These are phyloP conservation scores for Pestalotiopsis sp. DNA, from an alignment of 2,329 filamentous ascomycete genomes.

Conservation along the genomic window DNA sequence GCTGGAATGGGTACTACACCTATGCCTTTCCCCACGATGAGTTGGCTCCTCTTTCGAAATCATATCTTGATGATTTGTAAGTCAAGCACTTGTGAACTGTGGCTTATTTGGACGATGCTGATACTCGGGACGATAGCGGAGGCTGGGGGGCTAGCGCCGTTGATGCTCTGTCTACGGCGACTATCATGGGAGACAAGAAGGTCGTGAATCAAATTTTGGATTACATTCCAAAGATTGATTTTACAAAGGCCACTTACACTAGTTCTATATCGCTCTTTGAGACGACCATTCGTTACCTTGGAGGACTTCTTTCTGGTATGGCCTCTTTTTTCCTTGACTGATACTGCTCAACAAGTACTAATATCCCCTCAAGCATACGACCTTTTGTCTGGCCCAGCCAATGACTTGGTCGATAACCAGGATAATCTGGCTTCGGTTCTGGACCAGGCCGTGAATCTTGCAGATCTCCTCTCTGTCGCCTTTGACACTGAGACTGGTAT, in stretches of 20 bases:
- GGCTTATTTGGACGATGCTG: constrained; percentile 16
- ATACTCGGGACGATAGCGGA: constrained; percentile 55
- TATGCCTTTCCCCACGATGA: constrained; percentile 81
- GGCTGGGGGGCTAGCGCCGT: constrained; percentile 84
- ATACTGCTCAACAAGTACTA: background rate
- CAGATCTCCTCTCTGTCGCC: constrained; percentile 73
- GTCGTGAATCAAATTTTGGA: constrained; percentile 73
- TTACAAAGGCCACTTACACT: constrained; percentile 58
- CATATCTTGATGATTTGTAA: constrained; percentile 70
- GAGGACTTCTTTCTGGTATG: constrained; percentile 73
- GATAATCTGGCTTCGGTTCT: constrained; percentile 62
- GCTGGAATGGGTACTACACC: constrained; percentile 74
- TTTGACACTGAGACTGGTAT: constrained; percentile 79
- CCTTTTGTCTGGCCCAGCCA: constrained; percentile 70
- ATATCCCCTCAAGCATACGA: constrained; percentile 58
- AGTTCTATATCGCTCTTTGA: constrained; percentile 76
- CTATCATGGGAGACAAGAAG: constrained; percentile 72
- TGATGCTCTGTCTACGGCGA: constrained; percentile 78
- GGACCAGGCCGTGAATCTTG: constrained; percentile 68
- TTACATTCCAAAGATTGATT: constrained; percentile 73
- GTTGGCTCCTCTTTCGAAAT: constrained; percentile 68
- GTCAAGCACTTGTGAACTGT: constrained; percentile 20
- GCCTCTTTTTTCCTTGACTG: background rate
- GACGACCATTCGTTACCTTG: constrained; percentile 87
- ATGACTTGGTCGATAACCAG: constrained; percentile 45